phyloP scores from a whole-genome alignment of 768 basidiomycete genomes.

The Phylloporus sp. region DNA sequence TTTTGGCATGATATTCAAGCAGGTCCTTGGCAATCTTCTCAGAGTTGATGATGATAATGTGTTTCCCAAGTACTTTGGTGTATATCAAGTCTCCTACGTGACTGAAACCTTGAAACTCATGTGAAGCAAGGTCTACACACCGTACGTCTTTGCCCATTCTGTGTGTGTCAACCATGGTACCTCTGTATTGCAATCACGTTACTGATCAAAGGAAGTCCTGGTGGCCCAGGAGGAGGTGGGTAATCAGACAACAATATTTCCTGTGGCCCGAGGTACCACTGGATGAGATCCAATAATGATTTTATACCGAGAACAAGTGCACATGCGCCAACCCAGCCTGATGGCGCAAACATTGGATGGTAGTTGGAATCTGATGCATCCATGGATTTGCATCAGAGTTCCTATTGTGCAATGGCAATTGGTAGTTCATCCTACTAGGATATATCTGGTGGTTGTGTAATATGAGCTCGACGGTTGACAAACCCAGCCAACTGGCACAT shows the following conservation, averaged over 20 bases:
- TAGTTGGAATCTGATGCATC: not conserved
- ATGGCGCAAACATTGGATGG: too few relatives aligned
- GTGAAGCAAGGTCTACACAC: constrained; percentile 7
- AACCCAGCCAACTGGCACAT: not conserved
- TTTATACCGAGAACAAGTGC: not conserved
- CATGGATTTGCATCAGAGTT: not conserved
- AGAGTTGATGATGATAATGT: constrained; percentile 43
- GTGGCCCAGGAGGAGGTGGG: constrained; percentile 36
- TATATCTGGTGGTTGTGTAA: too few relatives aligned
- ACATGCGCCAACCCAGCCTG: too few relatives aligned
- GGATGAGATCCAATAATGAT: not conserved
- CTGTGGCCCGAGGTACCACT: too few relatives aligned
- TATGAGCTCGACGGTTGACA: too few relatives aligned
- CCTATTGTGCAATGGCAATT: too few relatives aligned
- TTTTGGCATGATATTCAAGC: constrained; percentile 41
- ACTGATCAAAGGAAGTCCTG: constrained; percentile 34
- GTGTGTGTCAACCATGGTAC: constrained; percentile 36
- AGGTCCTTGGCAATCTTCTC: constrained; percentile 41
- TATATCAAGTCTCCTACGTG: constrained; percentile 41
- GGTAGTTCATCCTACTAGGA: not conserved
- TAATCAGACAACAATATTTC: too few relatives aligned
- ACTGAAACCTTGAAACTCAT: not conserved
- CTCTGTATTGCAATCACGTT: constrained; percentile 31
- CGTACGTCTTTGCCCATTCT: constrained; percentile 35
- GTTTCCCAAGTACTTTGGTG: constrained; percentile 42